These are phyloP conservation scores for Mortierella hygrophila DNA, from an alignment of 192 early-diverging fungal species.

Conservation along the genomic window DNA sequence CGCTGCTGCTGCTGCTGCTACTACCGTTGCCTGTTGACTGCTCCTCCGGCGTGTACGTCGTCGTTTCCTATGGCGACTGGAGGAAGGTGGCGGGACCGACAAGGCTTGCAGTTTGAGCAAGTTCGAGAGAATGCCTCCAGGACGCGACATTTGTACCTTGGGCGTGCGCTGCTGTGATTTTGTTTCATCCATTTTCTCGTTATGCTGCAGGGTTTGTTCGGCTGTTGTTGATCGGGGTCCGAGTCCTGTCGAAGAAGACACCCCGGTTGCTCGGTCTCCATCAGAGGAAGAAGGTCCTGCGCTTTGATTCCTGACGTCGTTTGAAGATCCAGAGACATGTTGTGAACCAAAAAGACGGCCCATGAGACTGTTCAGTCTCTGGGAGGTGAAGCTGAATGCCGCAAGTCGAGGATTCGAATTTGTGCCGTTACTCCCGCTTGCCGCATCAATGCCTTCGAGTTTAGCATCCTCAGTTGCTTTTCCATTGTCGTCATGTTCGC, in stretches of 20 bases:
- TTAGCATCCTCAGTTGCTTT: neutral
- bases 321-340: neutral
- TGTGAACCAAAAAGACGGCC: constrained; percentile 37
- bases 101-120: constrained; percentile 41
- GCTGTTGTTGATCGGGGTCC: neutral
- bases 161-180: constrained; percentile 2
- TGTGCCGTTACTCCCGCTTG: no score
- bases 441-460: neutral
- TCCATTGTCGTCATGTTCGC: neutral
- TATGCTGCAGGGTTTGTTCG: neutral
- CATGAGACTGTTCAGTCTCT: constrained; percentile 25
- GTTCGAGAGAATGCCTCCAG: constrained; percentile 51
- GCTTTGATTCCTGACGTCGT: neutral
- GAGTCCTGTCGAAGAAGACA: neutral
- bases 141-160: neutral
- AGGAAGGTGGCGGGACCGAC: constrained; percentile 19
- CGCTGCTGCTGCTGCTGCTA: neutral
- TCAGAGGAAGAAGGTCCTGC: neutral
- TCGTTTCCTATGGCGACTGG: constrained; percentile 4
- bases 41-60: neutral
- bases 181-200: constrained; percentile 4
- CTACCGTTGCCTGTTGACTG: neutral
- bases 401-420: neutral
- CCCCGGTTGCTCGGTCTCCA: neutral
- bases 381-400: constrained; percentile 11